Evolutionary conservation across 768 basidiomycete genomes (phyloP).

Genomic region (Collybiopsis confluens): DNA sequence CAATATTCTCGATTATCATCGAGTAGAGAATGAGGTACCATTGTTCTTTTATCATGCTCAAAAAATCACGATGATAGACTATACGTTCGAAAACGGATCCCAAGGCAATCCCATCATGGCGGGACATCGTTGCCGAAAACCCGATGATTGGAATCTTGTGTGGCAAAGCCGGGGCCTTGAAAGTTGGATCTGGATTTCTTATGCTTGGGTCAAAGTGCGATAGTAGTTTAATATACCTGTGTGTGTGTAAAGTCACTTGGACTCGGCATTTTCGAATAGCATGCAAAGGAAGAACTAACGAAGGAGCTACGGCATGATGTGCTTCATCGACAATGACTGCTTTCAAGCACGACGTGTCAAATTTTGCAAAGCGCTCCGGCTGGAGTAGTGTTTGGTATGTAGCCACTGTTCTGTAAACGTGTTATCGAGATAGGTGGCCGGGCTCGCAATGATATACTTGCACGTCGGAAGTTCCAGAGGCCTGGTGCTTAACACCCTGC

Average conservation of each 20-base stretch:
- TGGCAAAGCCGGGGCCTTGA: constrained; percentile 30
- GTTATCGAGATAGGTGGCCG: not conserved
- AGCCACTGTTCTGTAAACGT: constrained; percentile 70
- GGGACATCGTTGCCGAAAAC: constrained; percentile 91
- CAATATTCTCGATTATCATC: not conserved
- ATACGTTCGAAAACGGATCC: constrained; percentile 87
- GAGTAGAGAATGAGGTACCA: constrained; percentile 48
- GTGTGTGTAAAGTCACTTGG: not conserved
- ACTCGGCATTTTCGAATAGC: not conserved
- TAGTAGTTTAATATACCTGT: constrained; percentile 76
- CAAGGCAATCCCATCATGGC: constrained; percentile 87
- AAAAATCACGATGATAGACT: constrained; percentile 87
- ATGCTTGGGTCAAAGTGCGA: constrained; percentile 75
- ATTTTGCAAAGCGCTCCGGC: constrained; percentile 64
- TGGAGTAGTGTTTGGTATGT: constrained; percentile 84
- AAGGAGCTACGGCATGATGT: constrained; percentile 91
- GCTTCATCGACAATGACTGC: constrained; percentile 90
- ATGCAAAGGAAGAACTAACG: constrained; percentile 47
- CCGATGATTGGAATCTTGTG: constrained; percentile 80
- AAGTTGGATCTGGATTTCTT: constrained; percentile 43
- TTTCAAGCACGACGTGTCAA: constrained; percentile 61
- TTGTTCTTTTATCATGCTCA: constrained; percentile 89
- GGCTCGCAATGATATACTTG: constrained; percentile 31
- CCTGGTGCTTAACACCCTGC: constrained; percentile 72
- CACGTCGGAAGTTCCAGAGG: constrained; percentile 83